Evolutionary conservation across 495 filamentous ascomycete genomes (phyloP).

Genomic region (Bathelium albidoporum): DNA sequence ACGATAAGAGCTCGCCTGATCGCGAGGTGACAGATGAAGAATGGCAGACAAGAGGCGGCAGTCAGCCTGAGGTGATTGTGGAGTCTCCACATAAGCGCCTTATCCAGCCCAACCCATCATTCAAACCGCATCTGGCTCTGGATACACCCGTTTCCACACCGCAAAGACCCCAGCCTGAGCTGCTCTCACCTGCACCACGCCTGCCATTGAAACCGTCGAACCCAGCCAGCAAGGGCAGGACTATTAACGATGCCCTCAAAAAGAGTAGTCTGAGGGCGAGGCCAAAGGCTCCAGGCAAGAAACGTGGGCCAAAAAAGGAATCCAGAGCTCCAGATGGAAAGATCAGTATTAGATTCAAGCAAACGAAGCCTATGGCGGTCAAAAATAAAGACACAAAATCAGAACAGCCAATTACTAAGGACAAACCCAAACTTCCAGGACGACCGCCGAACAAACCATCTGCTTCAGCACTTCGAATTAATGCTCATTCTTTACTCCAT

Average conservation of each 20-base stretch:
- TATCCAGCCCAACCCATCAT: slow-evolving; percentile 11
- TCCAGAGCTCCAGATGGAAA: neutral
- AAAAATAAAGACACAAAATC: slow-evolving; percentile 5
- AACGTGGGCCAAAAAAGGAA: slow-evolving; percentile 7
- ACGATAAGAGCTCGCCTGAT: slow-evolving; percentile 43
- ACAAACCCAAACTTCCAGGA: slow-evolving; percentile 17
- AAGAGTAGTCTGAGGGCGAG: neutral
- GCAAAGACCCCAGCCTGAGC: neutral
- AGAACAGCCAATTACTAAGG: neutral
- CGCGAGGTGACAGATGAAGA: slow-evolving; percentile 35
- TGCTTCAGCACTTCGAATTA: neutral
- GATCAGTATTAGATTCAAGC: slow-evolving; percentile 11
- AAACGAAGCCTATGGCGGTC: slow-evolving; percentile 12
- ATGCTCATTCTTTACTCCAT: slow-evolving; percentile 4
- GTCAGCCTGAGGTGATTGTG: neutral
- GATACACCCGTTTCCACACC: slow-evolving; percentile 5
- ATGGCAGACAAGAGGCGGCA: slow-evolving; percentile 8
- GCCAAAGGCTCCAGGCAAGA: slow-evolving; percentile 9
- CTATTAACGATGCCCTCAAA: slow-evolving; percentile 10
- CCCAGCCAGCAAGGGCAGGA: slow-evolving; percentile 6
- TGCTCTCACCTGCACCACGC: neutral
- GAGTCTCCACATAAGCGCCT: slow-evolving; percentile 4
- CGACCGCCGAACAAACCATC: slow-evolving; percentile 6
- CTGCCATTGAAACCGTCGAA: neutral
- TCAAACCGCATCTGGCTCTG: slow-evolving; percentile 8